Conservation (phyloP, 2,329 filamentous ascomycete genomes). For the Zymoseptoria ardabiliae region DNA sequence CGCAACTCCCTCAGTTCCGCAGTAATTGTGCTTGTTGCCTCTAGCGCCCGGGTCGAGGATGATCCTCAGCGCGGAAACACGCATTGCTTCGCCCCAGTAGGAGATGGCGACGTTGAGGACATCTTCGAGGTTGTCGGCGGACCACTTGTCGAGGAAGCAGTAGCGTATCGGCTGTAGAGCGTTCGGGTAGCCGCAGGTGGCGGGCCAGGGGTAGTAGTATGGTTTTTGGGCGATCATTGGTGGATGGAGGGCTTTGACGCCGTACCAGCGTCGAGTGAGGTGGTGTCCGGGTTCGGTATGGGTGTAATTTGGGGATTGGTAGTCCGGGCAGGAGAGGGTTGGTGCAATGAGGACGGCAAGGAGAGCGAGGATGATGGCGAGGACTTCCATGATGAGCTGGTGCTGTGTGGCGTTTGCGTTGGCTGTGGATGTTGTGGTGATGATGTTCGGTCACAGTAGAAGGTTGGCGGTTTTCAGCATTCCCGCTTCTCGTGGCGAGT, state of each 20-base stretch:
- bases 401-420: background rate
- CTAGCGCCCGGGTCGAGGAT: conserved; percentile 8
- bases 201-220: conserved; percentile 15
- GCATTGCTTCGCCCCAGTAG: conserved; percentile 15
- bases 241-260: conserved; percentile 1
- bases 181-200: conserved; percentile 4
- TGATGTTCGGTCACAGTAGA: background rate
- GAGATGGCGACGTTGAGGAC: conserved; percentile 11
- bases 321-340: background rate
- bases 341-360: background rate
- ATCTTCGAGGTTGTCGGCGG: conserved; percentile 10
- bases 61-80: conserved; percentile 8
- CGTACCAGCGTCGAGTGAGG: conserved; percentile 11
- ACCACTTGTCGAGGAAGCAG: conserved; percentile 16
- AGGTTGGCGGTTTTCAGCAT: background rate
- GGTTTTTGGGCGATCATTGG: background rate
- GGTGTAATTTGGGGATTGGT: background rate
- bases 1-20: background rate
- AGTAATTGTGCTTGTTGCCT: conserved; percentile 2
- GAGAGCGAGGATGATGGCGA: background rate
- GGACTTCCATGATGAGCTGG: background rate
- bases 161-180: conserved; percentile 13
- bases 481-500: too few species aligned
- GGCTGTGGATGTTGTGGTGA: background rate
- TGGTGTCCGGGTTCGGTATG: background rate